phyloP scores from a whole-genome alignment of 179 eudicot genomes.

The Gypsophila paniculata region DNA sequence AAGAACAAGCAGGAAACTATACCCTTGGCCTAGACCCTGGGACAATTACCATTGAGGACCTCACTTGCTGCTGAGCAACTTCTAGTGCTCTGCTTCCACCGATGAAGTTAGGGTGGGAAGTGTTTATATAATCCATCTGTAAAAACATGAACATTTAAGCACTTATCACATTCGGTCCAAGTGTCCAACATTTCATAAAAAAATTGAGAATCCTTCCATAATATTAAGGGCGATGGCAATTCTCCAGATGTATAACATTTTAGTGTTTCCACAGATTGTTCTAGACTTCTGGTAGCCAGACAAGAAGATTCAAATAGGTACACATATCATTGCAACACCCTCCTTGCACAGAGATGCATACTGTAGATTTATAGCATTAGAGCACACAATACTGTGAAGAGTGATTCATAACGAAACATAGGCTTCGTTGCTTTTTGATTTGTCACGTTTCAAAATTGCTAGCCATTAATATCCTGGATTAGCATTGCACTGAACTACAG shows the following conservation, averaged over 20 bases:
- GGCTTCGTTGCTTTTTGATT: neutral
- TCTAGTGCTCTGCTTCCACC: slow-evolving; percentile 92
- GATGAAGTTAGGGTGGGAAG: slow-evolving; percentile 85
- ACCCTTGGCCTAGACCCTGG: slow-evolving; percentile 64
- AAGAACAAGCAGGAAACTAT: neutral
- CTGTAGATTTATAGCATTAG: neutral
- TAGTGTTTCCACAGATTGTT: neutral
- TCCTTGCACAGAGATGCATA: neutral
- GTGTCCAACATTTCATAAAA: neutral
- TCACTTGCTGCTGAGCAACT: slow-evolving; percentile 58
- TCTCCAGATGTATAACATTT: neutral
- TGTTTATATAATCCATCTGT: slow-evolving; percentile 95
- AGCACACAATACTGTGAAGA: neutral
- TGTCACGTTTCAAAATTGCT: neutral
- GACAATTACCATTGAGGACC: slow-evolving; percentile 43
- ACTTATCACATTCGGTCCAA: neutral
- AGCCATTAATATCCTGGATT: neutral
- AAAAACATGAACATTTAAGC: slow-evolving; percentile 12
- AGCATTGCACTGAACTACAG: neutral
- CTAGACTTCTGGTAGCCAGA: neutral
- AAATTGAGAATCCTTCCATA: neutral
- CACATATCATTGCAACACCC: slow-evolving; percentile 6
- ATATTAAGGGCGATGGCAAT: neutral
- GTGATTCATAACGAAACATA: neutral
- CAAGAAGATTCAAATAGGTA: neutral